These are phyloP conservation scores for Aurantiochytrium sp. DNA, from an alignment of 108 stramenopile species.

Conservation along the genomic window DNA sequence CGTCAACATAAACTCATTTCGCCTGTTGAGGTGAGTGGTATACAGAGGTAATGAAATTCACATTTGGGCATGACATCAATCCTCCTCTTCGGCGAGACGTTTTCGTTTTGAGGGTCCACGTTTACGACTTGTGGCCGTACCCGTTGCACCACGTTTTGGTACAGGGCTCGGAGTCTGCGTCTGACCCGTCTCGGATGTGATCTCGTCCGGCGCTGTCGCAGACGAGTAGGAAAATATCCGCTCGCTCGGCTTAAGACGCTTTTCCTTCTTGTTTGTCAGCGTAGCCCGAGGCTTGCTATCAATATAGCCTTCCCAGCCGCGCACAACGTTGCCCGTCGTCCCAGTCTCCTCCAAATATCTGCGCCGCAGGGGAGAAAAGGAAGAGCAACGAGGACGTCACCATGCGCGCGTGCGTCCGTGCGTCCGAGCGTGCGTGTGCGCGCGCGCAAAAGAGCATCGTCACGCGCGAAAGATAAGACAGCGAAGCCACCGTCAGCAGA, in stretches of 20 bases:
- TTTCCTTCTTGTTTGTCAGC: background rate
- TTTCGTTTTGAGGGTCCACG: background rate
- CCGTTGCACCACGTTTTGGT: background rate
- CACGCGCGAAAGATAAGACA: too few relatives aligned
- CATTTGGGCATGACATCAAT: background rate
- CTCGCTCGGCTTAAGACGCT: background rate
- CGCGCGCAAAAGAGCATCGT: too few relatives aligned
- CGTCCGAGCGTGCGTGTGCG: too few relatives aligned
- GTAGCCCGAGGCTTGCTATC: constrained; percentile 1
- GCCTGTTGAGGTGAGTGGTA: background rate
- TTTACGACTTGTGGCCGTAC: background rate
- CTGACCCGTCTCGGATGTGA: background rate
- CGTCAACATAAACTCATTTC: background rate
- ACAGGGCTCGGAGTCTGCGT: background rate
- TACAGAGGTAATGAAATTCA: background rate
- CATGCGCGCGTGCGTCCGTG: too few relatives aligned
- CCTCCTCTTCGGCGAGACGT: background rate
- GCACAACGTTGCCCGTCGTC: background rate
- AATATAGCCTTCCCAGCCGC: constrained; percentile 13
- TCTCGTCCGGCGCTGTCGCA: background rate
- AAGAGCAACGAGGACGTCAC: too few relatives aligned
- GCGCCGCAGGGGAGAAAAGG: background rate
- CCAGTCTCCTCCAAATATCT: background rate
- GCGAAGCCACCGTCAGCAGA: too few relatives aligned
- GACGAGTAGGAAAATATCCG: background rate